Base-by-base conservation (phyloP, 2,329 filamentous ascomycete species). In the Atkinsonella hypoxylon region DNA sequence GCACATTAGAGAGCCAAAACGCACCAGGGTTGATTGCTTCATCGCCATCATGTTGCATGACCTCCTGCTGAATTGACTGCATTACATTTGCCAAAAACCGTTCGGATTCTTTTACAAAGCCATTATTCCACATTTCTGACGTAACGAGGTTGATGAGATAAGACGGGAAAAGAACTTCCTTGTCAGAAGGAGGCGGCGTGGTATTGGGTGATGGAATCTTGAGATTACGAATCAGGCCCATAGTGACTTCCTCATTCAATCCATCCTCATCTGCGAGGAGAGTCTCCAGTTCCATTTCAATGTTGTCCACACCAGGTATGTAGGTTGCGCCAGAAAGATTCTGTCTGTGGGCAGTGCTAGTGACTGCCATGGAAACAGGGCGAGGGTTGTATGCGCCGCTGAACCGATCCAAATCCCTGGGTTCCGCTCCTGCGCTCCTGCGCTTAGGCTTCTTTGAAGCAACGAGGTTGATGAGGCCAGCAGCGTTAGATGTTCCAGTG, bases 111-210 rank as follows among this genome's bases (percentile, higher is more conserved):
- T 98, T 98, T 61, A 98, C 93, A 64, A 96, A 98, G 45, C 93
- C 93, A 62, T 98, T 98, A 75, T 98, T 98, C 93, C 93, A 98
- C 93, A 98, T 98, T 73, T 98, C 93, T 15, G 90, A 97, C 12
- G 93, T 98, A 56, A 98, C 93, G 54, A 98, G 78, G 69, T 98
- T 98, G 75, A 98, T 98, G 60, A 98, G 83, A 68, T 97, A 98
- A 10, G 93, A 91, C 34, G 93, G 93, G 83, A 98, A 98, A 48
- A 98, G 77, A 20, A 98, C 91, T 68, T 98, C 93, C 74, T 98
- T 98, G 71, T 98, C 93, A 17, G 89, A 95, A 11, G 93, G 91
- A 49, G 90, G 85, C 18, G 91, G 90, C 49, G 81, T 91, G 34
- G 87, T 84, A 63, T 83, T 87, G 44, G 93, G 91, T 11, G 85